Conservation (phyloP, 2,329 filamentous ascomycete species). For the Monilinia aucupariae region DNA sequence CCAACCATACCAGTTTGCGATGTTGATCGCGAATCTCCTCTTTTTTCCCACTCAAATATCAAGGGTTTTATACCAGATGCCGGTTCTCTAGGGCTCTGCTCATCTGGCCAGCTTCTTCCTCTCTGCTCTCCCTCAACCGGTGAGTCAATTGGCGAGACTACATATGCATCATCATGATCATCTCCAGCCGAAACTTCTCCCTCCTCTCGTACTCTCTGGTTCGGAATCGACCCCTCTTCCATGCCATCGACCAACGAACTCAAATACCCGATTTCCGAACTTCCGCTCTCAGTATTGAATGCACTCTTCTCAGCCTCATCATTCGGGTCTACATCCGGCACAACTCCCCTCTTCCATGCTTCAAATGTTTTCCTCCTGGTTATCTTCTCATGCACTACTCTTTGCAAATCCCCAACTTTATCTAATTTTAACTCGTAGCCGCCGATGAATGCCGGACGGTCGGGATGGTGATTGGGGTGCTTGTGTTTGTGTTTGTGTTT, state of each 20-base stretch:
- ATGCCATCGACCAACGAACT: not conserved
- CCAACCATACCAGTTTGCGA: not conserved
- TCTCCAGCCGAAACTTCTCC: not conserved
- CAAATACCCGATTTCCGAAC: not conserved
- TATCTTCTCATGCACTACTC: slow-evolving; percentile 1
- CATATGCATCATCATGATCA: not conserved
- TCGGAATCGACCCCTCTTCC: not conserved
- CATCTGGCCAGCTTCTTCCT: not conserved
- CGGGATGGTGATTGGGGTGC: not conserved
- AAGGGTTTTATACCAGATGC: not conserved
- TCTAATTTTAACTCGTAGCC: slow-evolving; percentile 9
- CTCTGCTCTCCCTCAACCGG: not conserved
- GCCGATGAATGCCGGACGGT: slow-evolving; percentile 10
- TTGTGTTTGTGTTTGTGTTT: not conserved
- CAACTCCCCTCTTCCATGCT: slow-evolving; percentile 10
- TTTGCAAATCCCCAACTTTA: slow-evolving; percentile 1
- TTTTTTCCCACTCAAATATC: not conserved
- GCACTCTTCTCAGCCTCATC: not conserved
- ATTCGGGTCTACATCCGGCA: not conserved
- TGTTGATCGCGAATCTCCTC: not conserved
- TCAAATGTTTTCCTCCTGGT: not conserved
- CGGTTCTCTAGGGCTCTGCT: not conserved
- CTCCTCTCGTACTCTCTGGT: not conserved
- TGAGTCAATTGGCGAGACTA: not conserved
- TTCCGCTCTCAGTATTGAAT: not conserved